Base-by-base conservation (phyloP, 352 stramenopile species). In the Plasmopara muralis region DNA sequence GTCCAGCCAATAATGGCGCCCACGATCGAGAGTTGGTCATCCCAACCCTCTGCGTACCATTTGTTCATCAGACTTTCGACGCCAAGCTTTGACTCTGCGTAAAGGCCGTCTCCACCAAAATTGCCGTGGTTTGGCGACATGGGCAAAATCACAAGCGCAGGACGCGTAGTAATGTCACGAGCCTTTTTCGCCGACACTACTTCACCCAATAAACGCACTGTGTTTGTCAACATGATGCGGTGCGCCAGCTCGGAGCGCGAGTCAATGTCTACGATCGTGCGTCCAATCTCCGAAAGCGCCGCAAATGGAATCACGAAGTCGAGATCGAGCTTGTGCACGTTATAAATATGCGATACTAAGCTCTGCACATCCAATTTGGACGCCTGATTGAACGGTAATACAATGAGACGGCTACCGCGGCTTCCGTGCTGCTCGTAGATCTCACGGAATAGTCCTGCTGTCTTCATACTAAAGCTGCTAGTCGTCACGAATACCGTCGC, bases 301-400 rank as follows among this genome's bases (percentile, higher is more conserved):
- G 82, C 85, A 50, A 95, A 95, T n/a, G 85, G 85, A 16, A 95
- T 74, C 5, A 95, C 64, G 44, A 89, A 93, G 67, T 95, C 85
- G 42, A 95, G 39, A 34, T 93, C 84, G 16, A 95, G 61, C 41
- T 79, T 81, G 56, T 92, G 81, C 43, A 74, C 64, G 20, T 77
- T 74, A 73, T 93, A 95, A 56, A 93, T 87, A 71, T 94, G 83
- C 16, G 61, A 57, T 18, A 95, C 64, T 16, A 95, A 49, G 30
- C 65, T 72, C 41, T 70, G 50, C 34, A 93, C 80, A 46, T 95
- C 85, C 43, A 72, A 53, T 68, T 85, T 83, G 7, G 83, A 94
- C 14, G 77, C 82, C 50, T 90, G 79, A 64, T 95, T 95, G 70
- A 89, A 92, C 38, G 85, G 85, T 5, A 93, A 51, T 10, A 95